A percentile compares a stretch with the other conserved stretches of the same genome.
Evolutionary conservation across 2,329 filamentous ascomycete species (phyloP).

Genomic region (Elsinoe fawcettii): DNA sequence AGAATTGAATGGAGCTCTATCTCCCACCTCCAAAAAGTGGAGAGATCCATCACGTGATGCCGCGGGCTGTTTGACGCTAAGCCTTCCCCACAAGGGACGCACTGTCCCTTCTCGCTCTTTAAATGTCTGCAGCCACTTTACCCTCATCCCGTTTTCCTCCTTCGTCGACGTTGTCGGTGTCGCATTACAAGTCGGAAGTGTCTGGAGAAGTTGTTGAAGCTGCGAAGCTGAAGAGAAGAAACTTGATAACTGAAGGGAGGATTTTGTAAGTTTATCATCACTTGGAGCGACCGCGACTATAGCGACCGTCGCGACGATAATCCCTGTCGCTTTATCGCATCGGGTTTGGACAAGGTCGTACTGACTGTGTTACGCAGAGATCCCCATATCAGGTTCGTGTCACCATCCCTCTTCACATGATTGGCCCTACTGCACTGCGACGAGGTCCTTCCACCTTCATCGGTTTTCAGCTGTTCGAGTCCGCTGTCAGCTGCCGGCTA

Average conservation of each 20-base stretch:
- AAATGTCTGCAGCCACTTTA: not conserved
- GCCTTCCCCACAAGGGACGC: not conserved
- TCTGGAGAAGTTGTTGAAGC: not conserved
- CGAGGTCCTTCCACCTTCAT: not conserved
- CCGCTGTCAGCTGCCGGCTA: not conserved
- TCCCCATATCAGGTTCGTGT: conserved; percentile 2
- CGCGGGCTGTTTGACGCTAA: not conserved
- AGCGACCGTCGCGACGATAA: not conserved
- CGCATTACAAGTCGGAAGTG: conserved; percentile 10
- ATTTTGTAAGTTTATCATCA: not conserved
- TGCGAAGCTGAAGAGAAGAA: not conserved
- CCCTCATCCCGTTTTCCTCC: not conserved
- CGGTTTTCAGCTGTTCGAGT: not conserved
- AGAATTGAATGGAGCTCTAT: too few relatives aligned
- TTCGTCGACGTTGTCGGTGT: conserved; percentile 10
- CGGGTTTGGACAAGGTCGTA: not conserved
- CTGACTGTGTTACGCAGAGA: not conserved
- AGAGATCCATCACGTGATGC: not conserved
- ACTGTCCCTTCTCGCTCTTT: conserved; percentile 1
- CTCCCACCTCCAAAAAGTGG: not conserved
- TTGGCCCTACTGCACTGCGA: not conserved
- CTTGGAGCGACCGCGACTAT: not conserved
- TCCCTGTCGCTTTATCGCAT: conserved; percentile 3
- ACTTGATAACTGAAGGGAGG: not conserved
- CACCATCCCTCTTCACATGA: not conserved